phyloP scores from a whole-genome alignment of 148 eudicot genomes.

The Tetragonia tetragonoides region DNA sequence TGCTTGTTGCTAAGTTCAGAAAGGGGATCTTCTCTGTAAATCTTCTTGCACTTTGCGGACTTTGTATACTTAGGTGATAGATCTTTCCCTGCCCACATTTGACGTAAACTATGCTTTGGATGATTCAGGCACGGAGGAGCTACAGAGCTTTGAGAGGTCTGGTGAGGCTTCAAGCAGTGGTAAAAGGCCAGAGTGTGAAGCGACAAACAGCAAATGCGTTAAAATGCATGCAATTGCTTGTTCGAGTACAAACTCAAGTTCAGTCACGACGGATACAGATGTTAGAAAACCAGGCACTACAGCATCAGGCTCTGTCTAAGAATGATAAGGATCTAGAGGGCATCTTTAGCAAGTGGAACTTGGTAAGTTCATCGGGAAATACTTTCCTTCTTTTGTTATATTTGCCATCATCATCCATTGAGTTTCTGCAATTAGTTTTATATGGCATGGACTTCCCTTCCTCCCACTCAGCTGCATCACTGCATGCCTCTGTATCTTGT shows the following conservation, averaged over 20 bases:
- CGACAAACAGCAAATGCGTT: slow-evolving; percentile 85
- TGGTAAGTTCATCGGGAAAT: slow-evolving; percentile 25
- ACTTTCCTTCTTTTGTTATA: background rate
- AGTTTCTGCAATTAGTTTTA: background rate
- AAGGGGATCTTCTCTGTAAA: background rate
- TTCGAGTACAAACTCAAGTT: slow-evolving; percentile 88
- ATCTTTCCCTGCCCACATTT: background rate
- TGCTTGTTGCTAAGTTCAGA: background rate
- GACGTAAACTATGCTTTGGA: slow-evolving; percentile 4
- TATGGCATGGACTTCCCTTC: background rate
- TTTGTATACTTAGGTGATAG: background rate
- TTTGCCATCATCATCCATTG: background rate
- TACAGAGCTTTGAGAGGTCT: slow-evolving; percentile 76
- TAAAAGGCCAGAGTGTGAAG: slow-evolving; percentile 82
- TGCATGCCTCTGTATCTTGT: background rate
- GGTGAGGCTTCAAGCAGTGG: slow-evolving; percentile 86
- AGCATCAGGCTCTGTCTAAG: slow-evolving; percentile 46
- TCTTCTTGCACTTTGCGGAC: background rate
- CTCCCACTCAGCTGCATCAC: background rate
- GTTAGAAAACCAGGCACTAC: slow-evolving; percentile 75
- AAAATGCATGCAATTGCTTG: slow-evolving; percentile 88
- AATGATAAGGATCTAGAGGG: slow-evolving; percentile 58
- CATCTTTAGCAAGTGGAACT: slow-evolving; percentile 57
- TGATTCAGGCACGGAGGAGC: slow-evolving; percentile 77
- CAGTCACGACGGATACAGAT: slow-evolving; percentile 84